phyloP scores from a whole-genome alignment of 305 asterid species.

The Solanum hybrid region DNA sequence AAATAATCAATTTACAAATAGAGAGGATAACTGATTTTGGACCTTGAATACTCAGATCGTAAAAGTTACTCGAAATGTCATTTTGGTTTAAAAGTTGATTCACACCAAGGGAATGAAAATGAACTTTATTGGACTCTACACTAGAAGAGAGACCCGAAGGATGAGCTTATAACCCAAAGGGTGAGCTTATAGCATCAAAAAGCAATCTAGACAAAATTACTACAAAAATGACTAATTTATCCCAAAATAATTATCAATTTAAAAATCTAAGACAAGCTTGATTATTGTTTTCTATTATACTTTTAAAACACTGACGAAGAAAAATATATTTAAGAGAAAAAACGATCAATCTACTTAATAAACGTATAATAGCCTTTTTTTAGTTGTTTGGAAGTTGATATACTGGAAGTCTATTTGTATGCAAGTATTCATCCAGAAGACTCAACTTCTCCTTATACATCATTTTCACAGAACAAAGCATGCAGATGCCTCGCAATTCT shows the following conservation, averaged over 20 bases:
- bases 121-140: too few relatives aligned
- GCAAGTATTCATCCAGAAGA: background rate
- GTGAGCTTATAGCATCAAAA: background rate
- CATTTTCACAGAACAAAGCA: background rate
- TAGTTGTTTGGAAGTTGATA: background rate
- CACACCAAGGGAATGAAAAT: background rate
- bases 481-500: background rate
- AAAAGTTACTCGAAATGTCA: too few relatives aligned
- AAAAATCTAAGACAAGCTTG: background rate
- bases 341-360: background rate
- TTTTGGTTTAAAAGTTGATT: too few relatives aligned
- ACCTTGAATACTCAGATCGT: background rate
- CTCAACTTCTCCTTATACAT: background rate
- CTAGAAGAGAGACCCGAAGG: too few relatives aligned
- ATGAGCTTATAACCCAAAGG: background rate
- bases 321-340: background rate
- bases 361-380: background rate
- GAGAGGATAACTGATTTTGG: background rate
- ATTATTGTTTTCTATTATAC: background rate
- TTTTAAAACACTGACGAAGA: background rate
- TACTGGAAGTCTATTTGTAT: background rate
- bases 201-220: background rate
- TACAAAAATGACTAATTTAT: background rate
- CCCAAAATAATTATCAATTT: background rate
- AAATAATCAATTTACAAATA: background rate